phyloP scores from a whole-genome alignment of 225 moss, liverwort and hornwort genomes.

The Bryoerythrophyllum caledonicum region DNA sequence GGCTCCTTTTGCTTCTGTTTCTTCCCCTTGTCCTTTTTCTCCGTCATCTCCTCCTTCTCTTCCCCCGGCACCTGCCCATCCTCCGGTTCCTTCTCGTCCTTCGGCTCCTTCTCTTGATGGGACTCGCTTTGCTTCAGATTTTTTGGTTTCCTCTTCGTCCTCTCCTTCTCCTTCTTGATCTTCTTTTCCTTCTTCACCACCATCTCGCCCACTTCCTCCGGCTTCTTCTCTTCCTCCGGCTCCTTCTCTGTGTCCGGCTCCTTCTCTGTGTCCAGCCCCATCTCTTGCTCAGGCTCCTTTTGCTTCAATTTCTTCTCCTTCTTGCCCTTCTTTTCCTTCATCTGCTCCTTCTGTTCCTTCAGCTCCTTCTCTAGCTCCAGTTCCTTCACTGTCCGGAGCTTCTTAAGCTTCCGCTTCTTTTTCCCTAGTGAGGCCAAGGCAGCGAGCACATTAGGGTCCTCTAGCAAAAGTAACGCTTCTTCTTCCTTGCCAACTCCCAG shows the following conservation, averaged over 20 bases:
- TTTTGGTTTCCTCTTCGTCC: not conserved
- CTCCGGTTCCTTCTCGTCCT: not conserved
- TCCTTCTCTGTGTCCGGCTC: not conserved
- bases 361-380: not conserved
- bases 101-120: not conserved
- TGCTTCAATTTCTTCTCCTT: not conserved
- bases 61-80: not conserved
- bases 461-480: not conserved
- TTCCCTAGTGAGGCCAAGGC: not conserved
- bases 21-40: not conserved
- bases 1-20: not conserved
- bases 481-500: constrained; percentile 21
- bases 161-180: not conserved
- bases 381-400: not conserved
- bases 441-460: constrained; percentile 12
- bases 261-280: not conserved
- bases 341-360: not conserved
- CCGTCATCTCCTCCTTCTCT: constrained; percentile 2
- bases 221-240: not conserved
- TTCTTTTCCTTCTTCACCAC: not conserved
- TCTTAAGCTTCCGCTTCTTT: constrained; percentile 19
- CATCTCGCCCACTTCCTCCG: not conserved
- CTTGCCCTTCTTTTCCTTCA: not conserved
- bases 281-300: not conserved
- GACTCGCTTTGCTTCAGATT: not conserved